Percentiles rank a stretch among this genome's conserved stretches.
Evolutionary conservation across 2,329 filamentous ascomycete species (phyloP).

Genomic region (Colletotrichum sidae): DNA sequence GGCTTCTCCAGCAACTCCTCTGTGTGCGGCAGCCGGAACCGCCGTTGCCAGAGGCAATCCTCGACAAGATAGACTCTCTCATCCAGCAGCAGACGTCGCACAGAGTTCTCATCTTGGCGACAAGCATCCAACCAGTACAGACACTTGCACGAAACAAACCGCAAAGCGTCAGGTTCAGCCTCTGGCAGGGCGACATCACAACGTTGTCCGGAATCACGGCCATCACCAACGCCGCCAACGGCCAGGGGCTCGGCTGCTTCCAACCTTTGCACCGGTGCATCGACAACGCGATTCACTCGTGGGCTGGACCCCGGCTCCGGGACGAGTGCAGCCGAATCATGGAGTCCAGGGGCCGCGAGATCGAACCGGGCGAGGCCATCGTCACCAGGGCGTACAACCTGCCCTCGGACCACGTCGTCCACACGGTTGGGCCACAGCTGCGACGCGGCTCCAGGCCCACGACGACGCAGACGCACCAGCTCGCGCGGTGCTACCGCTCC

Average conservation of each 20-base stretch:
- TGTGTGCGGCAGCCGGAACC: constrained; percentile 42
- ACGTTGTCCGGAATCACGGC: constrained; percentile 45
- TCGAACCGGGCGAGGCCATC: constrained; percentile 44
- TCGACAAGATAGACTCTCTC: constrained; percentile 38
- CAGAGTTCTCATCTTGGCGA: constrained; percentile 19
- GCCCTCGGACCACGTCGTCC: constrained; percentile 45
- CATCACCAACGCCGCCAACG: constrained; percentile 50
- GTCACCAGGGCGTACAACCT: constrained; percentile 44
- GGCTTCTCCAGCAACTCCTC: constrained; percentile 41
- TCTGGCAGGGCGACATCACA: constrained; percentile 51
- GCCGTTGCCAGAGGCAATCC: constrained; percentile 36
- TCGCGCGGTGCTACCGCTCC: constrained; percentile 45
- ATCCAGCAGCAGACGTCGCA: constrained; percentile 19
- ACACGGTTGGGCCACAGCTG: constrained; percentile 50
- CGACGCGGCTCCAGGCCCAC: constrained; percentile 39
- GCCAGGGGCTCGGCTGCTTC: constrained; percentile 49
- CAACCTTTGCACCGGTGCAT: constrained; percentile 48
- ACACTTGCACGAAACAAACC: not conserved
- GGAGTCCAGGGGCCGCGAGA: constrained; percentile 38
- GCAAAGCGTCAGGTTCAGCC: constrained; percentile 35
- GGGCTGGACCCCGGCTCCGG: constrained; percentile 46
- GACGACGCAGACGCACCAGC: constrained; percentile 37
- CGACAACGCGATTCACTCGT: constrained; percentile 49
- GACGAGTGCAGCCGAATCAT: constrained; percentile 45
- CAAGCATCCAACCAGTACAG: constrained; percentile 5